phyloP scores from a whole-genome alignment of 176 grass and related monocot species.

The Calamus simplicifolius region DNA sequence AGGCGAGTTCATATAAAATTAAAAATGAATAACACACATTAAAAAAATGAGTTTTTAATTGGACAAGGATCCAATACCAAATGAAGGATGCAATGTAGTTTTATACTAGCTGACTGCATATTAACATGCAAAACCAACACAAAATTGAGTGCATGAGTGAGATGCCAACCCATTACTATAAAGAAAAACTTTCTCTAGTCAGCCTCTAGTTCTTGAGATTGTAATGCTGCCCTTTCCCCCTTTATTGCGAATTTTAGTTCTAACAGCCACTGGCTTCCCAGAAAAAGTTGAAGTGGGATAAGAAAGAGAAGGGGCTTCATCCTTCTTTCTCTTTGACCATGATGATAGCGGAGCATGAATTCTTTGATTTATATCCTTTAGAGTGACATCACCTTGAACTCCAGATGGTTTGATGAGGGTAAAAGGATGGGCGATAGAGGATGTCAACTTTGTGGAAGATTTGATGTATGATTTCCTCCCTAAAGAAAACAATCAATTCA shows the following conservation, averaged over 20 bases:
- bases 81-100: no score
- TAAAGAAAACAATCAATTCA: conserved; percentile 26
- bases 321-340: conserved; percentile 35
- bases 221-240: conserved; percentile 96
- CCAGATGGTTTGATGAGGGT: conserved; percentile 81
- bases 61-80: no score
- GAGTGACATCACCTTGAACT: conserved; percentile 64
- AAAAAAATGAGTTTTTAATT: no score
- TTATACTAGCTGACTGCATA: no score
- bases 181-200: conserved; percentile 8
- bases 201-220: conserved; percentile 76
- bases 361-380: conserved; percentile 73
- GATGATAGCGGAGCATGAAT: conserved; percentile 44
- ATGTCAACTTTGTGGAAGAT: conserved; percentile 48
- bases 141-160: no score
- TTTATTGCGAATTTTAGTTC: conserved; percentile 79
- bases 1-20: no score
- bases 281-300: conserved; percentile 67
- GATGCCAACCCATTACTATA: no score
- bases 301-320: conserved; percentile 12
- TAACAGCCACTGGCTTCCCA: conserved; percentile 77
- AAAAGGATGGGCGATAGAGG: conserved; percentile 71
- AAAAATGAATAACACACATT: no score
- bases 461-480: conserved; percentile 47
- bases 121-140: no score